Evolutionary conservation across 2,329 filamentous ascomycete genomes (phyloP), one percentile per base, ranked within the genome.

Genomic region (Hypoxylon sp.): DNA sequence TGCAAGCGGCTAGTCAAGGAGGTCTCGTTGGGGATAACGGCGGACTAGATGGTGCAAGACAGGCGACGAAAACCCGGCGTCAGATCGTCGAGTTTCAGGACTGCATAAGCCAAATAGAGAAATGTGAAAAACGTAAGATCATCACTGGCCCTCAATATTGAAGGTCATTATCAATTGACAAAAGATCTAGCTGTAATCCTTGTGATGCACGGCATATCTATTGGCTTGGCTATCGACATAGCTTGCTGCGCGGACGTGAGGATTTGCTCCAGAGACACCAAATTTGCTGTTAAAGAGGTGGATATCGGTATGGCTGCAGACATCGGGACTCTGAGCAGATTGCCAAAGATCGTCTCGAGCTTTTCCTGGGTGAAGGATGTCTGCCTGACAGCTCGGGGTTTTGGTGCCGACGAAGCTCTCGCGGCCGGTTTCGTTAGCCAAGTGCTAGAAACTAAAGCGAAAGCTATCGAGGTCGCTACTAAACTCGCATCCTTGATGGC

Each of bases 271-370:
- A 77, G 80, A 42, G 83, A 87, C 71, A 83, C 87, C 1, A 84
- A 84, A 64, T 86, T 94, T 73, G 83, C 89, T 30, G 90, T 95
- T 67, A 93, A 94, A 75, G 92, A 95, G 78, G 91, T 95, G 51
- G 91, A 94, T 74, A 93, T 95, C 66, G 92, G 92, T 2, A 80
- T 95, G 51, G 91, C 92, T 0, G 92, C 92, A 22, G 92, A 95
- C 73, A 89, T 95, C 49, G 92, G 92, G 49, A 93, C 91, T 0
- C 82, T 94, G 11, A 86, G 87, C 0, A 86, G 92, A 1, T 83
- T 95, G 40, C 92, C 92, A 48, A 92, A 93, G 76, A 81, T 89
- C 28, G 90, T 93, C 3, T 89, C 90, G 2, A 90, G 84, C 66
- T 81, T 85, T 70, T 89, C 87, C 16, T 96, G 91, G 91, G 88